Conservation (phyloP, 2,329 filamentous ascomycete species). For the Cladosporium sp. region DNA sequence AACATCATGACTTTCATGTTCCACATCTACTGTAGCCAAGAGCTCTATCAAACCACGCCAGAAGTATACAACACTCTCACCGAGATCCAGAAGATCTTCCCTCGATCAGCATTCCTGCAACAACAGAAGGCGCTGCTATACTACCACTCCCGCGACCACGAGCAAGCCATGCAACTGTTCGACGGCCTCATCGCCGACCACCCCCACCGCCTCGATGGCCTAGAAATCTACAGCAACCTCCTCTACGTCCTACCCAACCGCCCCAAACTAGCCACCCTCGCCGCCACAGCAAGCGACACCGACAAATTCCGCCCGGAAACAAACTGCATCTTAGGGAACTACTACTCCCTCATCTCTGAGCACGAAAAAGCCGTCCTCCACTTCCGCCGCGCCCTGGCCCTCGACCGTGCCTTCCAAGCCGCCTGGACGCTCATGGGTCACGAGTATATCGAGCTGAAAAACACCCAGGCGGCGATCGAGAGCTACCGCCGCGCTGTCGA, state of each 20-base stretch:
- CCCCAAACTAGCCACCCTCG: constrained; percentile 86
- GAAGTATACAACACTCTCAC: constrained; percentile 70
- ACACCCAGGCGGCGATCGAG: constrained; percentile 95
- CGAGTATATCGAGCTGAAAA: constrained; percentile 97
- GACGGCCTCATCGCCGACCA: constrained; percentile 60
- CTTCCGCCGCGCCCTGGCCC: constrained; percentile 84
- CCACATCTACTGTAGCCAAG: constrained; percentile 82
- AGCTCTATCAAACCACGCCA: constrained; percentile 81
- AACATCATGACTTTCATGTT: constrained; percentile 95
- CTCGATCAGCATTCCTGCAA: constrained; percentile 80
- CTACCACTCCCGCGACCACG: constrained; percentile 82
- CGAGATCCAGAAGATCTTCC: constrained; percentile 79
- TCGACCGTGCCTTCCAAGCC: constrained; percentile 85
- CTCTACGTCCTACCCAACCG: constrained; percentile 86
- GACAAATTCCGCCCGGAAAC: constrained; percentile 97
- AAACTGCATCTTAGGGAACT: constrained; percentile 94
- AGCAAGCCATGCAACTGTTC: constrained; percentile 45
- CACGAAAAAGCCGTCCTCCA: constrained; percentile 99
- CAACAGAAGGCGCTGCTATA: constrained; percentile 83
- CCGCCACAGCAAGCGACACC: constrained; percentile 82
- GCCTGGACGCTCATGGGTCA: constrained; percentile 99
- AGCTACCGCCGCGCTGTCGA: constrained; percentile 94
- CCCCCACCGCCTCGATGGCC: constrained; percentile 71
- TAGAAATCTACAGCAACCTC: constrained; percentile 97
- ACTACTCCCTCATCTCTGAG: constrained; percentile 88